Base-by-base conservation (phyloP, 2,329 filamentous ascomycete species). In the Mycosphaerella sp. region DNA sequence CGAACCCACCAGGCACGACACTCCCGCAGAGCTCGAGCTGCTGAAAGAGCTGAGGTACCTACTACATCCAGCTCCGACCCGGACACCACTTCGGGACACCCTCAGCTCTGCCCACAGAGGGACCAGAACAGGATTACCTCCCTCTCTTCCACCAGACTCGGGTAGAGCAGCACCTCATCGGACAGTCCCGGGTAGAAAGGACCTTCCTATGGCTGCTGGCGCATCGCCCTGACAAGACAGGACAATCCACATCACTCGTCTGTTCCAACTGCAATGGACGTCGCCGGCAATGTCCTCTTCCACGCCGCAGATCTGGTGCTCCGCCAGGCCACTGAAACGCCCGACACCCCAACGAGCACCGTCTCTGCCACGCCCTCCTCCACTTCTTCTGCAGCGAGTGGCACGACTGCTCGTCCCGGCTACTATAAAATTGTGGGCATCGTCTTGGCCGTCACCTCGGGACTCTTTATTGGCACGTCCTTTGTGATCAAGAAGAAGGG, bases 401-500 rank as follows among this genome's bases (percentile, higher is more conserved):
- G 56, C 17, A 57, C 42, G 52, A 53, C 41, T 5, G 62, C 61
- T 8, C 75, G 80, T 21, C 82, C 82, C 1, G 70, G 78, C 8
- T 73, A 76, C 34, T 97, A 87, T 79, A 97, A 96, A 69, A 82
- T 85, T 26, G 81, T 97, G 61, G 93, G 93, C 52, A 89, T 98
- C 58, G 78, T 83, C 21, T 78, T 98, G 36, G 93, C 93, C 12
- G 80, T 96, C 55, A 83, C 84, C 32, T 97, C 92, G 0, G 93
- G 93, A 41, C 70, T 89, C 54, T 97, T 97, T 70, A 98, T 98
- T 67, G 93, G 93, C 51, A 80, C 86, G 11, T 97, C 92, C 0
- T 98, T 97, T 70, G 91, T 97, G 29, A 74, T 98, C 67, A 97
- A 97, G 74, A 98, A 98, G 75, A 79, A 88, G 56, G 93, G 93